Percentiles rank a stretch among this genome's conserved stretches.
Conservation (phyloP, 805 yeast genomes). For the Candida boleticola region DNA sequence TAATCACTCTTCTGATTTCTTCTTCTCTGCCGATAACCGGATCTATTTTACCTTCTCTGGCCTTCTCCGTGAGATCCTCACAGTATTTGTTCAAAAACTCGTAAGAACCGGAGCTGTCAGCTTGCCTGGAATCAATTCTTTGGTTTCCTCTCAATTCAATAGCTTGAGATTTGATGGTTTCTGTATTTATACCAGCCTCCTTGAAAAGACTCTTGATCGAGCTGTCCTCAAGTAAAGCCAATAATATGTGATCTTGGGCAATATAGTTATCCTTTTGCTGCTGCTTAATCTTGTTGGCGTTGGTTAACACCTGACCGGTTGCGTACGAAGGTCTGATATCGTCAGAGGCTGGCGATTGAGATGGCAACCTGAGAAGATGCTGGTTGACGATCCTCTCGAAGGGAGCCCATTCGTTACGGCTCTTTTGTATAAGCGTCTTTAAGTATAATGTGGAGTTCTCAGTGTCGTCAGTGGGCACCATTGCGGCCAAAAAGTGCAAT, state of each 20-base stretch:
- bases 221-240: conserved; percentile 80
- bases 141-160: conserved; percentile 83
- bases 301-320: conserved; percentile 70
- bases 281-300: conserved; percentile 73
- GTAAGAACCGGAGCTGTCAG: conserved; percentile 81
- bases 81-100: conserved; percentile 91
- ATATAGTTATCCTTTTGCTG: conserved; percentile 89
- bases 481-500: conserved; percentile 88
- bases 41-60: conserved; percentile 91
- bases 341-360: conserved; percentile 86
- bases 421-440: conserved; percentile 80
- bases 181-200: conserved; percentile 65
- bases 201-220: conserved; percentile 69
- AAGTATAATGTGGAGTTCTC: conserved; percentile 53
- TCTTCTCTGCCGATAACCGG: conserved; percentile 99
- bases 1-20: conserved; percentile 91
- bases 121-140: conserved; percentile 88
- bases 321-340: conserved; percentile 74
- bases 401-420: conserved; percentile 80
- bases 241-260: conserved; percentile 90
- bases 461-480: conserved; percentile 64
- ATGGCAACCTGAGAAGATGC: conserved; percentile 78
- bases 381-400: conserved; percentile 80
- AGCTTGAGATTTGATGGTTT: conserved; percentile 74
- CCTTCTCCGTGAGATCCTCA: conserved; percentile 88